Evolutionary conservation across 768 basidiomycete species (phyloP).

Genomic region (Xerocomus spinulosus): DNA sequence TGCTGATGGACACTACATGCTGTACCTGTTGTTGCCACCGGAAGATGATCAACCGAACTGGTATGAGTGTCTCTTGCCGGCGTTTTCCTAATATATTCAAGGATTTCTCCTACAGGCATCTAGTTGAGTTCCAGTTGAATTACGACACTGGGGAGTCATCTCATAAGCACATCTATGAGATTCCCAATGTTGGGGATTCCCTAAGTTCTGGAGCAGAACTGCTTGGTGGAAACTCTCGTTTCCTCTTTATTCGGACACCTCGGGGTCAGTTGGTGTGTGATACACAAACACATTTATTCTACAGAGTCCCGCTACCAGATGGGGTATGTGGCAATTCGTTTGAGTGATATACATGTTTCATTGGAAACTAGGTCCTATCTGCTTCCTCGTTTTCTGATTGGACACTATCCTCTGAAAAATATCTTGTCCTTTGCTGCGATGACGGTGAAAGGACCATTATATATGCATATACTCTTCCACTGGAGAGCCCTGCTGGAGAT

Average conservation of each 20-base stretch:
- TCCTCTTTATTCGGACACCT: background rate
- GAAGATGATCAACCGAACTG: background rate
- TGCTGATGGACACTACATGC: background rate
- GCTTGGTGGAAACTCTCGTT: background rate
- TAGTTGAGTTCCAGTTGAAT: slow-evolving; percentile 1
- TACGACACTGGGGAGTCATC: background rate
- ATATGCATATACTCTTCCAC: too few relatives aligned
- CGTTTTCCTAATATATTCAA: background rate
- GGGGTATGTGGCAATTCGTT: background rate
- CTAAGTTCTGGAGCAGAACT: accelerated
- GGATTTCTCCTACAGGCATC: background rate
- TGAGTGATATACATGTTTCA: slow-evolving; percentile 8
- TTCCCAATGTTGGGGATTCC: background rate
- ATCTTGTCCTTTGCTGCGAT: background rate
- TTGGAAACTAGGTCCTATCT: background rate
- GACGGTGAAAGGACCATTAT: too few relatives aligned
- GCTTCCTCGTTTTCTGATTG: too few relatives aligned
- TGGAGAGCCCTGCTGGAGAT: too few relatives aligned
- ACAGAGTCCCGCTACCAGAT: background rate
- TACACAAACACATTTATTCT: background rate
- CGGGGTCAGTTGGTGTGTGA: background rate
- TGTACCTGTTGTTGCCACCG: background rate
- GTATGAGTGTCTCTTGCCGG: background rate
- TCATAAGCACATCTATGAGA: too few relatives aligned
- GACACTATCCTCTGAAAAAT: background rate